These are phyloP conservation scores for Podaxis carcinomalis DNA, from an alignment of 768 basidiomycete genomes.

Conservation along the genomic window DNA sequence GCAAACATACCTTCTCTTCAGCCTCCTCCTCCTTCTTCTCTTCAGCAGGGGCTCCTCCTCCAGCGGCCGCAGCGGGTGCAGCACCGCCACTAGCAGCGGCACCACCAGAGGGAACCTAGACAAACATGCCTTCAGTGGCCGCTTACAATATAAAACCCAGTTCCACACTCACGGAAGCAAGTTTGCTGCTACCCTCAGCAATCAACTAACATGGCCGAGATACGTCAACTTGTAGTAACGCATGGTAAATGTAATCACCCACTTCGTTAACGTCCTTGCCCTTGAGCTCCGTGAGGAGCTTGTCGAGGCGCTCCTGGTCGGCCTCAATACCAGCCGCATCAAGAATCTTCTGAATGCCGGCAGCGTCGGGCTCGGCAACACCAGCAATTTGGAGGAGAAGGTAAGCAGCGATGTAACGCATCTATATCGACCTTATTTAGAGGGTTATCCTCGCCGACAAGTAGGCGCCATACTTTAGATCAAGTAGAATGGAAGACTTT, in stretches of 20 bases:
- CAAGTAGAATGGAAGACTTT: slow-evolving; percentile 21
- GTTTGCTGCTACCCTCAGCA: slow-evolving; percentile 86
- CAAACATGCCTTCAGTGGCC: not conserved
- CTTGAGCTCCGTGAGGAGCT: slow-evolving; percentile 83
- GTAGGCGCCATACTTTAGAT: slow-evolving; percentile 38
- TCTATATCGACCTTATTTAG: slow-evolving; percentile 34
- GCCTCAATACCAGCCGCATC: slow-evolving; percentile 82
- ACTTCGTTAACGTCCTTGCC: slow-evolving; percentile 88
- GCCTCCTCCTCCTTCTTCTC: slow-evolving; percentile 88
- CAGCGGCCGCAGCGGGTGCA: slow-evolving; percentile 47
- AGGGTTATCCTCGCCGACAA: too few relatives aligned
- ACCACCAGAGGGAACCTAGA: slow-evolving; percentile 88
- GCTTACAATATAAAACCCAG: not conserved
- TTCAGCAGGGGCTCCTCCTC: slow-evolving; percentile 61
- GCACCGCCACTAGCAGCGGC: slow-evolving; percentile 58
- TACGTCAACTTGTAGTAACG: slow-evolving; percentile 5
- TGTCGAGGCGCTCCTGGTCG: slow-evolving; percentile 75
- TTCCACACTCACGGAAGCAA: slow-evolving; percentile 71
- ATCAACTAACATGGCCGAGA: slow-evolving; percentile 59
- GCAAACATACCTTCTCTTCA: slow-evolving; percentile 71
- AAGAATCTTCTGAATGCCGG: slow-evolving; percentile 87
- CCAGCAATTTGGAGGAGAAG: slow-evolving; percentile 95
- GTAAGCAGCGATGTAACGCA: slow-evolving; percentile 95
- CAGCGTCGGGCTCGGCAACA: slow-evolving; percentile 80
- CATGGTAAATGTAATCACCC: slow-evolving; percentile 20